Percentiles rank a stretch among this genome's conserved stretches.
Conservation (phyloP, 108 stramenopile genomes). For the Cylindrotheca fusiformis region DNA sequence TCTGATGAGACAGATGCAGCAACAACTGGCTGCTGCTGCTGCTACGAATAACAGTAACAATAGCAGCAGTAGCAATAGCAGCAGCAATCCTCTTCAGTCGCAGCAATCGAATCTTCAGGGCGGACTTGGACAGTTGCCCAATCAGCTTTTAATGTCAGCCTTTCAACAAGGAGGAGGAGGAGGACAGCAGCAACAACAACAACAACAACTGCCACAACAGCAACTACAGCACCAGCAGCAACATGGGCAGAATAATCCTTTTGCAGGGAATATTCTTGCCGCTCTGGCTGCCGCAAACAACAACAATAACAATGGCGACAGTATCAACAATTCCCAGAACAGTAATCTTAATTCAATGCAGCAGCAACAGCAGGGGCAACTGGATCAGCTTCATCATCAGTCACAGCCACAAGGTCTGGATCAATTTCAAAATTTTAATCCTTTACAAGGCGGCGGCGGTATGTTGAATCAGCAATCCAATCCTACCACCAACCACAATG, state of each 20-base stretch:
- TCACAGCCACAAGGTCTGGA: conserved; percentile 14
- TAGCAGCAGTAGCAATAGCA: too few relatives aligned
- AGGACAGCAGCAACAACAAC: conserved; percentile 1
- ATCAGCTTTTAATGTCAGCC: conserved; percentile 11
- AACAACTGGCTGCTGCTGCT: not conserved
- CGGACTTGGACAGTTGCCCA: conserved; percentile 11
- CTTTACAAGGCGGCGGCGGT: too few relatives aligned
- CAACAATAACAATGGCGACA: not conserved
- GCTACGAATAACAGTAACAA: not conserved
- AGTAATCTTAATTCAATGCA: not conserved
- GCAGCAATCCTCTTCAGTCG: not conserved
- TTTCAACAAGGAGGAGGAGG: conserved; percentile 2
- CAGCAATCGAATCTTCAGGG: not conserved
- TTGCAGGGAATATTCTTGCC: too few relatives aligned
- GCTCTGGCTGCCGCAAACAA: conserved; percentile 11
- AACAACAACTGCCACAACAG: not conserved
- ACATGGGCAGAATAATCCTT: not conserved
- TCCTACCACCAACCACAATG: not conserved
- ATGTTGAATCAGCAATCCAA: conserved; percentile 5
- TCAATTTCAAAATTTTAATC: conserved; percentile 8
- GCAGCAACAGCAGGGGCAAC: not conserved
- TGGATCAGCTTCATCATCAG: too few relatives aligned
- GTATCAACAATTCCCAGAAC: not conserved
- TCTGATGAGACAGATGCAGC: conserved; percentile 4
- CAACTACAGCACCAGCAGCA: not conserved